Conservation (phyloP, 257 asterid species). For the Nicotiana undulata region DNA sequence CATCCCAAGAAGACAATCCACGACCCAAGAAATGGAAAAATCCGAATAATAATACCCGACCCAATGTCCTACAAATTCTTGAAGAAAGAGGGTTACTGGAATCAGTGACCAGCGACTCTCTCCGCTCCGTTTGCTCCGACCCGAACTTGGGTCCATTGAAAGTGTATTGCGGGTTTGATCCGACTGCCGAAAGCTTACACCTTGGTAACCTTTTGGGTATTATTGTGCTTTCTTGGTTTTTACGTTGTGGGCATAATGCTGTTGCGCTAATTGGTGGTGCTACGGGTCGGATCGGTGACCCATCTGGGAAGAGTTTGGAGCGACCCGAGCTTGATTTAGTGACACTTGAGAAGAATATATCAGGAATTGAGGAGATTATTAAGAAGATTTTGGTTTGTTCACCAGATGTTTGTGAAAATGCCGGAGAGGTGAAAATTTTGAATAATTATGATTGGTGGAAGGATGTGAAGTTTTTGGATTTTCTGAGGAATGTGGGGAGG, state of each 20-base stretch:
- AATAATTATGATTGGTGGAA: constrained; percentile 98
- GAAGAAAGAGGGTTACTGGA: constrained; percentile 77
- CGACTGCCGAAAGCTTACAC: constrained; percentile 89
- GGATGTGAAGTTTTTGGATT: constrained; percentile 64
- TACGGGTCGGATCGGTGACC: constrained; percentile 90
- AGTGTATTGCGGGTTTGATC: constrained; percentile 94
- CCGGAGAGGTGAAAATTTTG: constrained; percentile 26
- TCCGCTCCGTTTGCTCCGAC: constrained; percentile 27
- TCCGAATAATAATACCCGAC: background rate
- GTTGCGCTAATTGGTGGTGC: constrained; percentile 93
- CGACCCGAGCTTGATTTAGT: constrained; percentile 64
- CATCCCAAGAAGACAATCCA: background rate
- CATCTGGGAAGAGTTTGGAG: constrained; percentile 78
- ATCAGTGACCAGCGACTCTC: constrained; percentile 54
- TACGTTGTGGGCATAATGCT: constrained; percentile 66
- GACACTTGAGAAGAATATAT: constrained; percentile 38
- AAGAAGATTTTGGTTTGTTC: constrained; percentile 24
- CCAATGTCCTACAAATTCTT: constrained; percentile 58
- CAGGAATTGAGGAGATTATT: constrained; percentile 41
- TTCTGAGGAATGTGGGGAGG: constrained; percentile 60
- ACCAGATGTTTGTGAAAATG: constrained; percentile 4
- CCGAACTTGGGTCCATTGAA: constrained; percentile 32
- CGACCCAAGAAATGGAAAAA: background rate
- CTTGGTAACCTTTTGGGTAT: constrained; percentile 81
- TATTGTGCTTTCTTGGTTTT: constrained; percentile 87